phyloP scores from a whole-genome alignment of 176 grass and related monocot species.

The Aegilops tauschii region DNA sequence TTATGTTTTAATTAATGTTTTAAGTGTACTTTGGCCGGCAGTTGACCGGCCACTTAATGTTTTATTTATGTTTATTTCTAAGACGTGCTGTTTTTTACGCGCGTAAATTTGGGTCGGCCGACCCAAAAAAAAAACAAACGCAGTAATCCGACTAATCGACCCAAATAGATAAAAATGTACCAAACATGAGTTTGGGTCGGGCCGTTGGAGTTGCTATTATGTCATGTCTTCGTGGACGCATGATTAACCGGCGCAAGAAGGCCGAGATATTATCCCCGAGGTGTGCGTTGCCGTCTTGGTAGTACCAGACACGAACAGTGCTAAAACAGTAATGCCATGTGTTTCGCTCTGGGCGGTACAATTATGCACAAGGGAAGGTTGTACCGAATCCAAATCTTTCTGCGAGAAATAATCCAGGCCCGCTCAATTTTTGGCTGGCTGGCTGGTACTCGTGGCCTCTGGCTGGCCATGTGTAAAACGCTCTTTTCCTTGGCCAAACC shows the following conservation, averaged over 20 bases:
- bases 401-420: background rate
- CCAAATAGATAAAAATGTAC: too few species aligned
- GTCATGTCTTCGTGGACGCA: background rate
- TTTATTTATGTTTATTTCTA: too few species aligned
- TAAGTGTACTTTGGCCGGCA: too few species aligned
- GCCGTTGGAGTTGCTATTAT: too few species aligned
- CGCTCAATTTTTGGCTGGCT: background rate
- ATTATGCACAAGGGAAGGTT: background rate
- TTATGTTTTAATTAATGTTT: too few species aligned
- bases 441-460: background rate
- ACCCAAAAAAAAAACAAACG: too few species aligned
- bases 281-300: background rate
- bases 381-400: background rate
- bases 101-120: too few species aligned
- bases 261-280: background rate
- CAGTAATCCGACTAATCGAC: too few species aligned
- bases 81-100: too few species aligned
- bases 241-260: background rate
- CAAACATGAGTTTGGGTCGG: too few species aligned
- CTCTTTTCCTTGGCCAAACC: background rate
- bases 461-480: slow-evolving; percentile 20
- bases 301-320: background rate
- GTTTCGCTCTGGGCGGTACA: background rate
- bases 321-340: slow-evolving; percentile 22
- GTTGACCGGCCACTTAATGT: too few species aligned